Percentiles rank a stretch among this genome's conserved stretches.
These are phyloP conservation scores for Colletotrichum cereale DNA, from an alignment of 2,329 filamentous ascomycete species.

Conservation along the genomic window DNA sequence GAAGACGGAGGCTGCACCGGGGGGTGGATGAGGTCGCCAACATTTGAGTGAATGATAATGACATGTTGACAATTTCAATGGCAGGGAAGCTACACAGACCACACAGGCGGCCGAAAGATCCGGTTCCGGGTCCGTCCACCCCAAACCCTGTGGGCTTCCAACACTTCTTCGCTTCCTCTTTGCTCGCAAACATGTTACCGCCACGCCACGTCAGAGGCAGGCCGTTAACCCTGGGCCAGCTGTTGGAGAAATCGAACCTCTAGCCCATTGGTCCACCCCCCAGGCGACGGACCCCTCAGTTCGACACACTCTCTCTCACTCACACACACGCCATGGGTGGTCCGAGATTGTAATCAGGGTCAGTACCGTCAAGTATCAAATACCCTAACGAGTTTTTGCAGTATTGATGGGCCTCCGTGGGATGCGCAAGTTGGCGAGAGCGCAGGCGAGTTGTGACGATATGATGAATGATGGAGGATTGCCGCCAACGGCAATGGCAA, in stretches of 20 bases:
- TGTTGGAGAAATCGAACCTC: not conserved
- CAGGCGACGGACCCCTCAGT: not conserved
- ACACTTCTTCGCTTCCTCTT: not conserved
- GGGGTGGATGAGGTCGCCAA: not conserved
- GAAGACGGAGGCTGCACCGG: not conserved
- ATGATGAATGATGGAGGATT: not conserved
- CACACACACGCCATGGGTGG: not conserved
- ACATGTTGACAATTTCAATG: not conserved
- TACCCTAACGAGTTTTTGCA: not conserved
- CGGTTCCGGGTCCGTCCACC: constrained; percentile 11
- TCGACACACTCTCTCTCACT: not conserved
- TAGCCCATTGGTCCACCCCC: too few species aligned
- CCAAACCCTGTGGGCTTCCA: not conserved
- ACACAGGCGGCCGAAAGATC: constrained; percentile 18
- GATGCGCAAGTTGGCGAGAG: not conserved
- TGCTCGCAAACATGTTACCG: not conserved
- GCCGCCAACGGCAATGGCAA: not conserved
- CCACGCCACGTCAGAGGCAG: not conserved
- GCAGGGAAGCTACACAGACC: constrained; percentile 1
- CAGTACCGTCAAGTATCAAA: not conserved
- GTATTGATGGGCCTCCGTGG: not conserved
- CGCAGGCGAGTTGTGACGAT: not conserved
- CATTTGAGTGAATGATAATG: not conserved
- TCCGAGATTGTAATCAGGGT: not conserved
- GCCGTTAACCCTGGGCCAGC: not conserved